Evolutionary conservation across 163 green algal genomes (phyloP), one percentile per base, ranked within the genome.

Genomic region (Scenedesmus sp.): DNA sequence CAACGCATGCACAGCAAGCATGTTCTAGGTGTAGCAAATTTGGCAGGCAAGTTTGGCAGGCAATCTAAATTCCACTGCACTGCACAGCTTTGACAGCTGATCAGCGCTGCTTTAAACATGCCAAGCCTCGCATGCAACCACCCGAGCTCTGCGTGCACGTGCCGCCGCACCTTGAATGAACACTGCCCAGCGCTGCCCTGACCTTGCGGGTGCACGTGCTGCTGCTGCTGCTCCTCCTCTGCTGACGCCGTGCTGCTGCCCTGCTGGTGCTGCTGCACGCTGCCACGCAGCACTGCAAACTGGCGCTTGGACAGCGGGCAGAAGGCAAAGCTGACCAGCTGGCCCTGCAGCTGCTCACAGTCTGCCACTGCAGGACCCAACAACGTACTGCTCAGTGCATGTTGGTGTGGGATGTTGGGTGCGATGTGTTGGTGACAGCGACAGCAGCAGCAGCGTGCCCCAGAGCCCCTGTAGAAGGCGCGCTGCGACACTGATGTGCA

Each of bases 281-380:
- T 16, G 49, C 68, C 13, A 13, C 12, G 70, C 46, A 90, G 70
- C 46, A 90, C 85, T 22, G 85, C 85, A 78, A 90, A 90, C 16
- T 90, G 49, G 44, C 85, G 46, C 72, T 90, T 90, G 44, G 72
- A 40, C 33, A 90, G 46, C 0, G 85, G 85, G 65, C 85, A 90
- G 35, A 76, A 90, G 18, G 70, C 61, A 59, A 90, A 90, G 85
- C 43, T 85, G 46, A 90, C 85, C 35, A 85, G 20, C 51, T 90
- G 70, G 12, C 46, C 70, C n/a, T 85, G 85, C 46, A 90, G 46
- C 18, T 90, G 42, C 33, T 76, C n/a, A 9, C 72, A 15, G 5
- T 22, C 59, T 4, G 30, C 46, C 24, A 90, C 85, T 90, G 85
- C 56, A 78, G 40, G 4, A 10, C n/a, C 18, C 9, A 78, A 40